These are phyloP conservation scores for Amphirosellinia nigrospora DNA, from an alignment of 495 filamentous ascomycete genomes.

Conservation along the genomic window DNA sequence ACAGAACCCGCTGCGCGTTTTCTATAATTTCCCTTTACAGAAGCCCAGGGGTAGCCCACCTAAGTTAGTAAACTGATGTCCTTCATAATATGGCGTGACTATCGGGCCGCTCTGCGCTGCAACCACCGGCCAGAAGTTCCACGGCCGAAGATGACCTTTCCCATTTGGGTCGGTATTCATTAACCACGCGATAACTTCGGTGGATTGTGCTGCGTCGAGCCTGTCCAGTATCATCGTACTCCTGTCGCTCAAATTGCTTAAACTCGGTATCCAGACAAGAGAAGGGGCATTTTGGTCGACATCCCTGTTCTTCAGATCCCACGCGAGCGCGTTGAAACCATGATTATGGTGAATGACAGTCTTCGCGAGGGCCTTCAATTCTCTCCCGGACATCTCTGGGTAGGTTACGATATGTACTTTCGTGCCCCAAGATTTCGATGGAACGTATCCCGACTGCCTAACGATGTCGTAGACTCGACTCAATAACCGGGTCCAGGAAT, in stretches of 20 bases:
- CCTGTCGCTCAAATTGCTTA: neutral
- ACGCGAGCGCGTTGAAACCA: neutral
- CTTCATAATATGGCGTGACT: neutral
- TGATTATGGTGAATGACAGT: neutral
- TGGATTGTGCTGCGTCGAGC: neutral
- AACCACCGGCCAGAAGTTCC: slow-evolving; percentile 16
- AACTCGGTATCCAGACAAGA: neutral
- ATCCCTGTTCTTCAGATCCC: neutral
- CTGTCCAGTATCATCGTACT: neutral
- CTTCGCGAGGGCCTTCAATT: neutral
- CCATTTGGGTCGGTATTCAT: neutral
- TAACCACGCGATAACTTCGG: neutral
- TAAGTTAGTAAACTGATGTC: neutral
- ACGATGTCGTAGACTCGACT: neutral
- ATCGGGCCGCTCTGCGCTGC: neutral
- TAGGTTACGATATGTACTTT: neutral
- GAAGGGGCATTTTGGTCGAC: neutral
- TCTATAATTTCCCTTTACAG: too few relatives aligned
- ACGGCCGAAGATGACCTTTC: neutral
- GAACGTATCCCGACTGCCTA: neutral
- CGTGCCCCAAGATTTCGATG: neutral
- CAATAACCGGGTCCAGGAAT: neutral
- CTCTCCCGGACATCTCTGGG: neutral
- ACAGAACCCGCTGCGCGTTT: too few relatives aligned
- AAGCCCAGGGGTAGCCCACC: neutral